These are phyloP conservation scores for Herpetospermum pedunculosum DNA, from an alignment of 306 rosid species.

Conservation along the genomic window DNA sequence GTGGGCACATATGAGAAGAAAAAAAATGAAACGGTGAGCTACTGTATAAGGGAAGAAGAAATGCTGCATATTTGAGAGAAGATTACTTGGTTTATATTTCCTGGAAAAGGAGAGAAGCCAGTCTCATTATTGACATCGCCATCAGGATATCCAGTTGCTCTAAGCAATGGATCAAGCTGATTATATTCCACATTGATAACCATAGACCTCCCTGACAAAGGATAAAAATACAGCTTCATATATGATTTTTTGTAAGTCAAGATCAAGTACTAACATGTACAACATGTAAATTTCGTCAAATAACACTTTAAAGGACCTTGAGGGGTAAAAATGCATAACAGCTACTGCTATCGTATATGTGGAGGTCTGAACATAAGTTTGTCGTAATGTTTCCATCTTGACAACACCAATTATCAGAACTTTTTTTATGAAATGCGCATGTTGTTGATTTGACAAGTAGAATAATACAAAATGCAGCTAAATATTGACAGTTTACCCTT, in stretches of 20 bases:
- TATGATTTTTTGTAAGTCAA: background rate
- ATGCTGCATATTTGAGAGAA: slow-evolving; percentile 10
- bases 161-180: slow-evolving; percentile 94
- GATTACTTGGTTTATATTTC: slow-evolving; percentile 92
- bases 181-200: slow-evolving; percentile 97
- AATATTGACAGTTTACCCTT: background rate
- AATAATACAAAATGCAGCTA: background rate
- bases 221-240: slow-evolving; percentile 2
- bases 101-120: slow-evolving; percentile 91
- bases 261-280: background rate
- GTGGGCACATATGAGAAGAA: background rate
- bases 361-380: background rate
- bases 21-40: background rate
- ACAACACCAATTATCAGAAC: background rate
- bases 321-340: background rate
- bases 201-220: slow-evolving; percentile 67
- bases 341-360: background rate
- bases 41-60: background rate
- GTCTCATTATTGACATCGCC: slow-evolving; percentile 83
- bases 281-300: background rate
- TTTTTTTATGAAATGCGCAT: background rate
- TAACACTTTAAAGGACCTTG: background rate
- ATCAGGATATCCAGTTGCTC: slow-evolving; percentile 83
- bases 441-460: background rate
- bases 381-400: background rate